Base-by-base conservation (phyloP, 768 basidiomycete genomes). In the Suillus clintonianus region DNA sequence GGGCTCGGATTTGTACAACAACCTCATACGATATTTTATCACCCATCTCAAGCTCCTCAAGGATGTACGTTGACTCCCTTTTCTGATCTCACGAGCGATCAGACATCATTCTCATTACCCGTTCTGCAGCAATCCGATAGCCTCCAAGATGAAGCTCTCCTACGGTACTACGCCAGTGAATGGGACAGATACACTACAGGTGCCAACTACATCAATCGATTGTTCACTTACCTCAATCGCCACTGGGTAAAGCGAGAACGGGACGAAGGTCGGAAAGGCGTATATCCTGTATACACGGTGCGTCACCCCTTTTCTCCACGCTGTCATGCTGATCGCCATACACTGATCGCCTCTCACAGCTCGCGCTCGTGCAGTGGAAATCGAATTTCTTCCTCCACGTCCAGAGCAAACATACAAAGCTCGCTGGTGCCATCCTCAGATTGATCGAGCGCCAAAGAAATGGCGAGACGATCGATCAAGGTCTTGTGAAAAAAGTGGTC, bases 191-290 rank as follows among this genome's bases (percentile, higher is more conserved):
- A 98, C 79, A 99, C 97, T 0, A 97, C 90, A 3, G 97, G 97
- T 54, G 96, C 97, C 1, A 95, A 93, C 73, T 99, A 97, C 74
- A 94, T 98, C 78, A 97, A 99, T 75, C 91, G 97, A 62, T 80
- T 99, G 41, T 99, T 99, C 81, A 96, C 94, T 3, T 99, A 99
- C 79, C 85, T 99, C 62, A 99, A 99, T 78, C 93, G 97, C 24
- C 95, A 99, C 78, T 99, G 97, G 97, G 97, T 99, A 50, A 97
- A 96, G 80, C 86, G 97, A 59, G 97, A 99, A 75, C 88, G 96
- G 72, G 97, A 99, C 70, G 97, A 99, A 76, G 97, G 97, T 17
- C 83, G 96, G 70, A 96, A 94, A 77, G 91, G 89, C 48, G 92
- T 99, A 24, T 99, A 98, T 79, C 89, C 89, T 1, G 94, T 99